phyloP scores from a whole-genome alignment of 2,329 filamentous ascomycete species.

The Ophiognomonia clavigignenti-juglandacearum region DNA sequence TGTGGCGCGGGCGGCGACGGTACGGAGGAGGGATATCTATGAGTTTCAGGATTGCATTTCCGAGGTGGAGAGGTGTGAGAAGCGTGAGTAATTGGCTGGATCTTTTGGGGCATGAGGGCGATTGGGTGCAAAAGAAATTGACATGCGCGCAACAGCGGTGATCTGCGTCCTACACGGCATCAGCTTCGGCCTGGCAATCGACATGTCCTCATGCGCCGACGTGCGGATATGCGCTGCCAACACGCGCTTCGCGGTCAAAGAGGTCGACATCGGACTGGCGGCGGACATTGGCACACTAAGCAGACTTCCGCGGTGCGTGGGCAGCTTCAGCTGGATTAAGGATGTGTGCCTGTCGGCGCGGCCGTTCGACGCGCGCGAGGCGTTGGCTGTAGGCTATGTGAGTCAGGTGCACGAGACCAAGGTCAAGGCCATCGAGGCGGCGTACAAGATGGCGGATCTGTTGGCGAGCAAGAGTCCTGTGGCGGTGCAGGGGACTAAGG shows the following conservation, averaged over 20 bases:
- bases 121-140: not conserved
- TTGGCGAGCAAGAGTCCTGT: slow-evolving; percentile 83
- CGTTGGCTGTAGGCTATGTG: slow-evolving; percentile 65
- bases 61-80: slow-evolving; percentile 79
- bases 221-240: slow-evolving; percentile 60
- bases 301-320: slow-evolving; percentile 68
- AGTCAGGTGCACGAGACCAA: slow-evolving; percentile 61
- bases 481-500: slow-evolving; percentile 82
- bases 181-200: slow-evolving; percentile 71
- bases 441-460: slow-evolving; percentile 55
- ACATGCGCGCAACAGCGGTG: too few relatives aligned
- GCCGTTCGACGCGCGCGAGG: slow-evolving; percentile 65
- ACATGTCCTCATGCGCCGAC: slow-evolving; percentile 66
- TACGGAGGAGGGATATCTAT: slow-evolving; percentile 62
- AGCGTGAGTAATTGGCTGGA: slow-evolving; percentile 52
- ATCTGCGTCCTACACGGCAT: slow-evolving; percentile 78
- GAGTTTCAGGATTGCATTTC: slow-evolving; percentile 78
- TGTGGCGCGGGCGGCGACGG: slow-evolving; percentile 57
- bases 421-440: slow-evolving; percentile 56
- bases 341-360: slow-evolving; percentile 70
- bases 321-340: slow-evolving; percentile 70
- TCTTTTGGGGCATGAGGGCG: not conserved
- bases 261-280: slow-evolving; percentile 77
- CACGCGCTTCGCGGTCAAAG: slow-evolving; percentile 66
- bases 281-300: slow-evolving; percentile 74